A percentile compares a stretch with the other conserved stretches of the same genome.
phyloP scores from a whole-genome alignment of 2,329 filamentous ascomycete species.

The Aaosphaeria pasadenensis region DNA sequence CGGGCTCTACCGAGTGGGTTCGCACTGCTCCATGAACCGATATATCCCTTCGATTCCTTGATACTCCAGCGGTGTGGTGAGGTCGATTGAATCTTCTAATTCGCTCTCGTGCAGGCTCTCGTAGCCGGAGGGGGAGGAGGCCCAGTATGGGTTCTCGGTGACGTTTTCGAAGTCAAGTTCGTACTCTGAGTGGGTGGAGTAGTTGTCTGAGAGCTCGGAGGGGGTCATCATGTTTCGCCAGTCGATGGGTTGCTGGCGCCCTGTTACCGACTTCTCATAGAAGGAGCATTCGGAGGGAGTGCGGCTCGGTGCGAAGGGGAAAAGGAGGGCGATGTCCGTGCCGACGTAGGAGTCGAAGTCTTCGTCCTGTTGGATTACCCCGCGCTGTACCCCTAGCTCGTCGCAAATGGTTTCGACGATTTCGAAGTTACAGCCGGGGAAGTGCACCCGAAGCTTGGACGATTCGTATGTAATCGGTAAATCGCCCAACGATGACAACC shows the following conservation, averaged over 20 bases:
- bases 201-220: conserved; percentile 30
- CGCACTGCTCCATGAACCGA: conserved; percentile 63
- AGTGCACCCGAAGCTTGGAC: conserved; percentile 73
- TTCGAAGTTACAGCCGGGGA: conserved; percentile 83
- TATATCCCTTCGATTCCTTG: conserved; percentile 65
- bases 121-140: conserved; percentile 52
- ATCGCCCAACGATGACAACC: conserved; percentile 74
- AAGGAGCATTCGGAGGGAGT: conserved; percentile 47
- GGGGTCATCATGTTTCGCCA: conserved; percentile 57
- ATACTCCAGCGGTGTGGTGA: conserved; percentile 52
- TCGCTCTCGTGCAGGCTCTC: conserved; percentile 58
- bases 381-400: conserved; percentile 80
- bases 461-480: conserved; percentile 73
- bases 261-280: conserved; percentile 41
- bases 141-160: conserved; percentile 49
- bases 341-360: conserved; percentile 68
- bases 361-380: conserved; percentile 73
- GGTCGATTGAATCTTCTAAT: conserved; percentile 34
- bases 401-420: conserved; percentile 81
- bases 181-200: conserved; percentile 36
- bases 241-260: conserved; percentile 42
- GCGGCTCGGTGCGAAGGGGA: conserved; percentile 76
- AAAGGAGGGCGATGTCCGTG: conserved; percentile 72
- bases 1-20: conserved; percentile 33
- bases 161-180: conserved; percentile 43